Conservation (phyloP, 768 basidiomycete species). For the Leccinum barrowsii region DNA sequence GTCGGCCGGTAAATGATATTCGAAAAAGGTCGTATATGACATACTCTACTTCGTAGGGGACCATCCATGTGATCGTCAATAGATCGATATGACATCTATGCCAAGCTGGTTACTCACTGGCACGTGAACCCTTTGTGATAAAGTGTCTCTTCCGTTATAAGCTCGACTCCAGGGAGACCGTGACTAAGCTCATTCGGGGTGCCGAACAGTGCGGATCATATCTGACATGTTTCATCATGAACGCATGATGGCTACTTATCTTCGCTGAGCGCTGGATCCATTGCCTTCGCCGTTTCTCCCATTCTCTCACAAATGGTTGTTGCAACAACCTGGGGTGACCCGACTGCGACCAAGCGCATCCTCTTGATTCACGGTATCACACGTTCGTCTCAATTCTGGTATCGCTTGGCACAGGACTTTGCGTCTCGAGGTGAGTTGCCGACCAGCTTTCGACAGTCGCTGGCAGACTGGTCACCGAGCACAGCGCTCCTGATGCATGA, state of each 20-base stretch:
- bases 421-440: slow-evolving; percentile 15
- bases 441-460: background rate
- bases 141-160: too few species aligned
- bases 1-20: too few species aligned
- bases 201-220: background rate
- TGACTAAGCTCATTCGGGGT: background rate
- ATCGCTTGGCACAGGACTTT: slow-evolving; percentile 12
- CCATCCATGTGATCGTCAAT: too few species aligned
- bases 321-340: slow-evolving; percentile 15
- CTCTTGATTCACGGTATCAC: slow-evolving; percentile 23
- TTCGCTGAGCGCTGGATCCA: background rate
- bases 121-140: too few species aligned
- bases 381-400: slow-evolving; percentile 12
- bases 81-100: too few species aligned
- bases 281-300: background rate
- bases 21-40: too few species aligned
- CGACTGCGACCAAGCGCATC: slow-evolving; percentile 13
- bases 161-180: background rate
- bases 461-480: background rate
- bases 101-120: too few species aligned
- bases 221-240: background rate
- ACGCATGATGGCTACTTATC: too few species aligned
- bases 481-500: background rate
- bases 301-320: background rate
- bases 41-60: too few species aligned